These are phyloP conservation scores for Balakata baccata DNA, from an alignment of 345 rosid species.

Conservation along the genomic window DNA sequence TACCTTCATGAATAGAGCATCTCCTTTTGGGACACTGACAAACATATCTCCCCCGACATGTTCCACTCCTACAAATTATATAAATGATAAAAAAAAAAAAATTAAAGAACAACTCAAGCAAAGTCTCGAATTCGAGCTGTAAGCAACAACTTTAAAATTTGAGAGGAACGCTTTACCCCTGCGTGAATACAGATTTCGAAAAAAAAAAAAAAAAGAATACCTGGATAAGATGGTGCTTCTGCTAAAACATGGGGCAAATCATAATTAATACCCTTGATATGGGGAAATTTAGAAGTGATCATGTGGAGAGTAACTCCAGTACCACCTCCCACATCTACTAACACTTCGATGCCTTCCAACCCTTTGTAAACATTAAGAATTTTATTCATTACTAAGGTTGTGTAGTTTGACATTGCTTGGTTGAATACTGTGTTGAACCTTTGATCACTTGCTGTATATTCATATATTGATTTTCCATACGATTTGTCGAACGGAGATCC, in stretches of 20 bases:
- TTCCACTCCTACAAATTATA: constrained; percentile 18
- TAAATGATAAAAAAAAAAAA: too few species aligned
- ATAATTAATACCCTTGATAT: constrained; percentile 34
- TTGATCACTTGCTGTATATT: constrained; percentile 24
- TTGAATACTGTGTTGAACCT: constrained; percentile 32
- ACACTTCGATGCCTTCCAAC: constrained; percentile 20
- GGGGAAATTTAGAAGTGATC: constrained; percentile 29
- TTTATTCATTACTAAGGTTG: constrained; percentile 24
- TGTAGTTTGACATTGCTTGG: constrained; percentile 25
- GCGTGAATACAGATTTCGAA: too few species aligned
- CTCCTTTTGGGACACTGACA: neutral
- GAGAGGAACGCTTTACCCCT: too few species aligned
- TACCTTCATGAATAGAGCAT: too few species aligned
- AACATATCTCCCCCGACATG: constrained; percentile 35
- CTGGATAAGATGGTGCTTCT: constrained; percentile 30
- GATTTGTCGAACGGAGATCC: constrained; percentile 31
- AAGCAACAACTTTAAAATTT: too few species aligned
- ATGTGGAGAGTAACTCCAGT: constrained; percentile 24
- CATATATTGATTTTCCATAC: constrained; percentile 24
- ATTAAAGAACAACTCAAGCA: too few species aligned
- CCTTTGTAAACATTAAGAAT: constrained; percentile 30
- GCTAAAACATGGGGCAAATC: constrained; percentile 38
- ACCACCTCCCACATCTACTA: constrained; percentile 47
- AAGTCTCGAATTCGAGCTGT: too few species aligned
- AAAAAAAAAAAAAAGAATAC: constrained; percentile 7